Base-by-base conservation (phyloP, 768 basidiomycete genomes). In the Leccinum aurantiacum region DNA sequence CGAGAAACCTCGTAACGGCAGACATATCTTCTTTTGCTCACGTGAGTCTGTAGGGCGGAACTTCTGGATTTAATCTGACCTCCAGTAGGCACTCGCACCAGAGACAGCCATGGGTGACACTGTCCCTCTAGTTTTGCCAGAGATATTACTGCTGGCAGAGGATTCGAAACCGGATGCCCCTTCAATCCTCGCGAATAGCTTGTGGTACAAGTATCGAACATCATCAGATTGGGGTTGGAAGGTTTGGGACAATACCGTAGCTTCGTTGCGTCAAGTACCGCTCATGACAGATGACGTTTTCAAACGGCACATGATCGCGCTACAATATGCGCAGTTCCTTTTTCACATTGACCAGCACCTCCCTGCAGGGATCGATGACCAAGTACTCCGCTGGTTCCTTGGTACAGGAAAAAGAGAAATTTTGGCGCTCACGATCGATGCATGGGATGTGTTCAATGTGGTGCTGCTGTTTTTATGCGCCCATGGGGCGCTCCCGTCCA, bases 171-270 rank as follows among this genome's bases (percentile, higher is more conserved):
- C 77, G 0, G 84, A 87, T 59, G 89, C 86, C 6, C 82, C 89
- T 2, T 85, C 86, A 1, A 80, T 82, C 51, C 83, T 93, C 22
- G 91, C 90, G 0, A 89, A 88, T 64, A 82, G 82, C 50, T 77
- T 93, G 14, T 93, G 91, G 91, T 89, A 90, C 72, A 89, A 90
- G 68, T 92, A 92, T 65, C 84, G 88, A 47, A 84, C 83, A 15
- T 83, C 89, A 0, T 67, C 73, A 14, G 83, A 90, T 65, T 92
- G 91, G 90, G 90, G 83, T 2, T 88, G 85, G 84, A 88, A 87
- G 65, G 88, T 89, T 19, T 93, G 91, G 91, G 90, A 92, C 69
- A 92, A 90, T 65, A 84, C 87, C 1, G 79, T 93, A 48, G 84
- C 88, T 6, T 87, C 86, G 54, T 76, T 93, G 48, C 88, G 86